Conservation (phyloP, 2,329 filamentous ascomycete species). For the Ustulina deusta region DNA sequence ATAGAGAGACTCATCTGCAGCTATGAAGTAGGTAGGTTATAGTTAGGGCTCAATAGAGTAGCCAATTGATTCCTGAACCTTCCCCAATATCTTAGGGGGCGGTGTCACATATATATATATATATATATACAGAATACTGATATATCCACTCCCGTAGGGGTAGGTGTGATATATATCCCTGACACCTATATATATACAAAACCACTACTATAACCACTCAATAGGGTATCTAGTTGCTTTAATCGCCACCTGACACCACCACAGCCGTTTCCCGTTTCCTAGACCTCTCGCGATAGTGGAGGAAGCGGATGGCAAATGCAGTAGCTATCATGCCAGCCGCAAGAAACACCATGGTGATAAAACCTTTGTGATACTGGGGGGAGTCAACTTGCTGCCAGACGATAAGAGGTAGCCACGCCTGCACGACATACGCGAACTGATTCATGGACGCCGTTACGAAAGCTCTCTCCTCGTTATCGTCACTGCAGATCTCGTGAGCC, state of each 20-base stretch:
- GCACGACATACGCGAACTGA: conserved; percentile 75
- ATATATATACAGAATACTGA: no score
- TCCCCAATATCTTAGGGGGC: no score
- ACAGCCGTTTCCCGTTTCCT: conserved; percentile 31
- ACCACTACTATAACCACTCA: background rate
- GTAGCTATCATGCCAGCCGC: conserved; percentile 62
- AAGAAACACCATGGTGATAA: conserved; percentile 65
- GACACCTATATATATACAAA: background rate
- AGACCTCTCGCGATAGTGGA: conserved; percentile 59
- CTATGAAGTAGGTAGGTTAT: no score
- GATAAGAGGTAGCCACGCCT: conserved; percentile 75
- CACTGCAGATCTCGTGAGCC: conserved; percentile 63
- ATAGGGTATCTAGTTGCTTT: background rate
- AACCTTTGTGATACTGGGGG: conserved; percentile 71
- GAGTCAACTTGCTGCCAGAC: conserved; percentile 75
- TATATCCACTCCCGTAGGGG: no score
- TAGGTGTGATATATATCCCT: no score
- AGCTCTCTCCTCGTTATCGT: conserved; percentile 72
- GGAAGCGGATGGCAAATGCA: conserved; percentile 59
- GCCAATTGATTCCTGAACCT: no score
- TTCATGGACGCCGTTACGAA: conserved; percentile 76
- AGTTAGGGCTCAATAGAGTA: no score
- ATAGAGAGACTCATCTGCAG: no score
- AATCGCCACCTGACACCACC: background rate
- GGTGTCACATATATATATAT: no score